These are phyloP conservation scores for Ramalina peruviana DNA, from an alignment of 495 filamentous ascomycete genomes.

Conservation along the genomic window DNA sequence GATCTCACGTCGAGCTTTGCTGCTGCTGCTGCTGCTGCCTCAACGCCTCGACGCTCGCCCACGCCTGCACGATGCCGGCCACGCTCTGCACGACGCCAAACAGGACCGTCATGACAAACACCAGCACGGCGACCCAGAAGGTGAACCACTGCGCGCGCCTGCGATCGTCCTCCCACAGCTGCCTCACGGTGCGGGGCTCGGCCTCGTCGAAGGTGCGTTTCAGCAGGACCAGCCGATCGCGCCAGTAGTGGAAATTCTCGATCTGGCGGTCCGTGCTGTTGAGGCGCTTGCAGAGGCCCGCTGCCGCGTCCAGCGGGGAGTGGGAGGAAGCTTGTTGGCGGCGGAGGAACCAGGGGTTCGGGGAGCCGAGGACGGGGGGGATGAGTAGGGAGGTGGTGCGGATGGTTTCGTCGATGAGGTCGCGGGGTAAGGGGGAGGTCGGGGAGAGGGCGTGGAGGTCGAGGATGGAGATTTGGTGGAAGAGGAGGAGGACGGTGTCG, in stretches of 20 bases:
- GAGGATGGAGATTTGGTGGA: constrained; percentile 26
- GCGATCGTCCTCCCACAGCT: constrained; percentile 39
- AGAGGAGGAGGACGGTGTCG: constrained; percentile 27
- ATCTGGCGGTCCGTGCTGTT: constrained; percentile 26
- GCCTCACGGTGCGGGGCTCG: constrained; percentile 26
- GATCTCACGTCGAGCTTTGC: too few species aligned
- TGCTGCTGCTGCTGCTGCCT: background rate
- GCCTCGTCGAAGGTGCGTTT: constrained; percentile 39
- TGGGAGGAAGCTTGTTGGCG: constrained; percentile 5
- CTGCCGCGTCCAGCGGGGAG: constrained; percentile 16
- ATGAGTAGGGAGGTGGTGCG: constrained; percentile 32
- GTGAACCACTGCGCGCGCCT: constrained; percentile 39
- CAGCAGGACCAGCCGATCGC: constrained; percentile 35
- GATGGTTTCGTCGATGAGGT: constrained; percentile 31
- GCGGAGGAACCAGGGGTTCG: constrained; percentile 19
- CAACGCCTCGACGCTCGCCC: constrained; percentile 9
- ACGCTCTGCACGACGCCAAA: constrained; percentile 37
- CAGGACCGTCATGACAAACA: constrained; percentile 32
- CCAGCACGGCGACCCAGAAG: constrained; percentile 38
- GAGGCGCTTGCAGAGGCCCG: constrained; percentile 14
- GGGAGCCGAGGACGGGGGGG: constrained; percentile 21
- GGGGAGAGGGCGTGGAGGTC: background rate
- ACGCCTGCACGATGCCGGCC: constrained; percentile 34
- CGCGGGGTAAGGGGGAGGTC: constrained; percentile 14
- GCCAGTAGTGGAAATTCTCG: constrained; percentile 34